Conservation (phyloP, 306 rosid genomes). For the Corylus avellana region DNA sequence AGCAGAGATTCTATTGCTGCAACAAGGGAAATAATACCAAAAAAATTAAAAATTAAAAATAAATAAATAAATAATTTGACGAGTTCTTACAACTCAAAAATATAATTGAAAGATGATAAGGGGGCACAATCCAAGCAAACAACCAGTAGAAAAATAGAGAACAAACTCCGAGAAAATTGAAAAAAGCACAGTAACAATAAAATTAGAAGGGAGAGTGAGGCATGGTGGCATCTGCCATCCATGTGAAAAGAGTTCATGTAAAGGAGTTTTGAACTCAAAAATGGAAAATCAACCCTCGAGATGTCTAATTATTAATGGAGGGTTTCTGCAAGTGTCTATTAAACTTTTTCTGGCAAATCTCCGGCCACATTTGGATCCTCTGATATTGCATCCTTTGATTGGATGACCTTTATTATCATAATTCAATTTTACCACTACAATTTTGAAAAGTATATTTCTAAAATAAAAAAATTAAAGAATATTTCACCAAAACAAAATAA, state of each 20-base stretch:
- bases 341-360: neutral
- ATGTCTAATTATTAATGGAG: neutral
- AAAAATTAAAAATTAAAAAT: too few species aligned
- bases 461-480: too few species aligned
- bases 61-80: too few species aligned
- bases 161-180: neutral
- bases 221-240: neutral
- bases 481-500: too few species aligned
- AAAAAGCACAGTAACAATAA: neutral
- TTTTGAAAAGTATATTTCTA: neutral
- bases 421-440: neutral
- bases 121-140: neutral
- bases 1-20: slow-evolving; percentile 68
- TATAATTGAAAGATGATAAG: neutral
- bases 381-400: neutral
- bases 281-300: neutral
- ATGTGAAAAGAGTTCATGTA: neutral
- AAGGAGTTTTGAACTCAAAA: neutral
- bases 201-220: neutral
- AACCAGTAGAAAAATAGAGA: neutral
- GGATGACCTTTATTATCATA: neutral
- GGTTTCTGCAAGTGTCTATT: neutral
- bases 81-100: too few species aligned
- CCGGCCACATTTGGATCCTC: neutral
- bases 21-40: slow-evolving; percentile 12